Percentiles rank a stretch among this genome's conserved stretches.
Conservation (phyloP, 2,329 filamentous ascomycete genomes). For the Fusarium sp. region DNA sequence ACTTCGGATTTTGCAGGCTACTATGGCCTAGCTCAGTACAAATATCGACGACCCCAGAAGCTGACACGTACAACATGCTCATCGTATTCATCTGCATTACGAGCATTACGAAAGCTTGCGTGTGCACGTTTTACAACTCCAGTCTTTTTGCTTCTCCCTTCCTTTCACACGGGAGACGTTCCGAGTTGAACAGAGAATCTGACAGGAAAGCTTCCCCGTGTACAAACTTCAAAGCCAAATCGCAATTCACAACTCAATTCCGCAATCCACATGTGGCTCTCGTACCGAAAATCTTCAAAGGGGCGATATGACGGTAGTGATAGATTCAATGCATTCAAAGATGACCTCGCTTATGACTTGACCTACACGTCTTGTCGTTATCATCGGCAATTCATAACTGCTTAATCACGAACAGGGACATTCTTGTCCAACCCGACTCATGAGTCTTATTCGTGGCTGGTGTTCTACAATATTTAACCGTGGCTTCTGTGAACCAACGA, state of each 20-base stretch:
- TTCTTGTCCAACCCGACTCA: neutral
- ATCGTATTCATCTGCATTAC: constrained; percentile 13
- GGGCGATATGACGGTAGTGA: constrained; percentile 21
- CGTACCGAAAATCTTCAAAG: neutral
- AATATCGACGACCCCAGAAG: neutral
- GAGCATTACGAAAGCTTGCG: constrained; percentile 25
- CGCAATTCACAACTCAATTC: neutral
- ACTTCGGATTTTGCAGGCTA: neutral
- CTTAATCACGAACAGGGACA: constrained; percentile 3
- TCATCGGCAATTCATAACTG: constrained; percentile 23
- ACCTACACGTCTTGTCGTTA: constrained; percentile 5
- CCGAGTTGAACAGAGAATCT: constrained; percentile 4
- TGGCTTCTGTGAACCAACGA: constrained; percentile 3
- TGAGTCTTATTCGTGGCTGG: constrained; percentile 11
- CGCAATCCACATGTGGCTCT: neutral
- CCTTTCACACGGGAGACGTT: constrained; percentile 19
- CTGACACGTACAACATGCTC: constrained; percentile 10
- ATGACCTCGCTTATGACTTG: constrained; percentile 35
- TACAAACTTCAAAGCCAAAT: constrained; percentile 5
- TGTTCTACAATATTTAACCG: constrained; percentile 17
- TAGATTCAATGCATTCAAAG: constrained; percentile 14
- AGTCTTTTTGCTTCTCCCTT: constrained; percentile 17
- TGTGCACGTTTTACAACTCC: constrained; percentile 29
- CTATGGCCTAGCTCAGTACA: neutral
- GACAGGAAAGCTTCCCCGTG: constrained; percentile 2